These are phyloP conservation scores for Cladosporium colombiae DNA, from an alignment of 2,329 filamentous ascomycete species.

Conservation along the genomic window DNA sequence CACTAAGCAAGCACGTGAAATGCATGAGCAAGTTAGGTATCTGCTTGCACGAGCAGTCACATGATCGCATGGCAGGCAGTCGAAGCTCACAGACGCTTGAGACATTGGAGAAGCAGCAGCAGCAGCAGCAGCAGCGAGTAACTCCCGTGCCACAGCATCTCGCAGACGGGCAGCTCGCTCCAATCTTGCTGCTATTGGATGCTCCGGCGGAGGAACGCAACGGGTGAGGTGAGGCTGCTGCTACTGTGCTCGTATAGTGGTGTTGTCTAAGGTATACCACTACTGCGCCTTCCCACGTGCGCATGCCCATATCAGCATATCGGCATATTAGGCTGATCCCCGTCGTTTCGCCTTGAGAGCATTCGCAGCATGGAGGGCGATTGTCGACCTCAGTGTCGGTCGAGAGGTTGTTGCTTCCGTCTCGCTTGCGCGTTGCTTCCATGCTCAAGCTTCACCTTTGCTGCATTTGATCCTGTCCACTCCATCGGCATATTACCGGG, in stretches of 20 bases:
- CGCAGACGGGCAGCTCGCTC: conserved; percentile 2
- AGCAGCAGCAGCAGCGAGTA: not conserved
- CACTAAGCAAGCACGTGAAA: not conserved
- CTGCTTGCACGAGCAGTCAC: not conserved
- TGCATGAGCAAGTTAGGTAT: not conserved
- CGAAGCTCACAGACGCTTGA: not conserved
- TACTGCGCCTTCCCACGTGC: conserved; percentile 6
- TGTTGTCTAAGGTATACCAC: not conserved
- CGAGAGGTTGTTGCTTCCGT: not conserved
- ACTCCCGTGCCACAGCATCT: not conserved
- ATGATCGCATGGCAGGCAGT: not conserved
- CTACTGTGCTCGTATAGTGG: not conserved
- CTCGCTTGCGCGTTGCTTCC: conserved; percentile 13
- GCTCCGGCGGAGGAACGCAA: conserved; percentile 19
- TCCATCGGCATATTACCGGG: not conserved
- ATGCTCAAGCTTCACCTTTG: conserved; percentile 1
- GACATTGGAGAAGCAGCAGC: not conserved
- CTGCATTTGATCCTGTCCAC: not conserved
- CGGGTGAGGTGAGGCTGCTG: conserved; percentile 7
- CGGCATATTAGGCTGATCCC: conserved; percentile 9
- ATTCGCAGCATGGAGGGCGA: not conserved
- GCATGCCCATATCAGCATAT: not conserved
- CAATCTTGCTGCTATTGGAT: conserved; percentile 13
- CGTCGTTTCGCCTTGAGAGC: conserved; percentile 1
- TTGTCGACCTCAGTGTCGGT: not conserved